Conservation (phyloP, 2,329 filamentous ascomycete species). For the Decorospora gaudefroyi region DNA sequence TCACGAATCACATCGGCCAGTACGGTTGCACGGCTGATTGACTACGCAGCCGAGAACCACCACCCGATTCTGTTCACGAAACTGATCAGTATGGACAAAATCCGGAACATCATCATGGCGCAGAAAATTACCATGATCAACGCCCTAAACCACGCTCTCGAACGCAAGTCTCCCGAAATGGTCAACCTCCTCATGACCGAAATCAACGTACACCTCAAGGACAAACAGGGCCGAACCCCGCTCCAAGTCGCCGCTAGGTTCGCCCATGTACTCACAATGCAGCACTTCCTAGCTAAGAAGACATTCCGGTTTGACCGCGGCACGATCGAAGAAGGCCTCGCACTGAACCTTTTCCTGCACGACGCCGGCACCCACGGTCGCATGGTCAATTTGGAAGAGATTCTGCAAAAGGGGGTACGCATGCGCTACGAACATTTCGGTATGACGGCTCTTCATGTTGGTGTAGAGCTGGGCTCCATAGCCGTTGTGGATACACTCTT, state of each 20-base stretch:
- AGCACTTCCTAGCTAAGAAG: too few species aligned
- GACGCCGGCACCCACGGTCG: not conserved
- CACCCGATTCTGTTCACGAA: too few species aligned
- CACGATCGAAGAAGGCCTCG: not conserved
- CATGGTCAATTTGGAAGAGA: not conserved
- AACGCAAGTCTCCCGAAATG: not conserved
- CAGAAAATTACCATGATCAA: too few species aligned
- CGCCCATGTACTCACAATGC: not conserved
- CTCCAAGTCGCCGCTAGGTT: not conserved
- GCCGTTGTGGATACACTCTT: not conserved
- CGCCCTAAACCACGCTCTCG: too few species aligned
- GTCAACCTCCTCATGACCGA: not conserved
- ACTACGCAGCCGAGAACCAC: too few species aligned
- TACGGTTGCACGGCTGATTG: too few species aligned
- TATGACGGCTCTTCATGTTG: constrained; percentile 2
- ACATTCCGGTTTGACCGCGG: too few species aligned
- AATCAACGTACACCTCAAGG: not conserved
- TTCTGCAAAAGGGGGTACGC: not conserved
- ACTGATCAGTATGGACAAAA: too few species aligned
- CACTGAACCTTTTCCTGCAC: not conserved
- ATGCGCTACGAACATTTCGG: constrained; percentile 4
- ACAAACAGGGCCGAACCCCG: not conserved
- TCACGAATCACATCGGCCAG: too few species aligned
- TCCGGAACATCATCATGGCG: too few species aligned
- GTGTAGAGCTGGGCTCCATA: not conserved